A percentile compares a stretch with the other conserved stretches of the same genome.
Evolutionary conservation across 2,329 filamentous ascomycete species (phyloP).

Genomic region (Macrophomina tecta): DNA sequence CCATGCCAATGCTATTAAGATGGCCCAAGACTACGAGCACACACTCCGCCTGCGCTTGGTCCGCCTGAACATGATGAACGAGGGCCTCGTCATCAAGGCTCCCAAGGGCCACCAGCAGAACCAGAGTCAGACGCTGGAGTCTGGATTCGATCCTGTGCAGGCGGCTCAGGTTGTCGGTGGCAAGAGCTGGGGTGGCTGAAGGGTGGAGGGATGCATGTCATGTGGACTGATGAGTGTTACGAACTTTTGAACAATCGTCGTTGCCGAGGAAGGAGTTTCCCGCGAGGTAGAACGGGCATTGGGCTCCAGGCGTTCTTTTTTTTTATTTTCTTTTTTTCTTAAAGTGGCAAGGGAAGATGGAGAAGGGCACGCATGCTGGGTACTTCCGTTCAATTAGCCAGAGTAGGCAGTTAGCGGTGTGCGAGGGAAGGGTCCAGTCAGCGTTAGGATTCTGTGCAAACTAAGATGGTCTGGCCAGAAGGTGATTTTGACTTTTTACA

Average conservation of each 20-base stretch:
- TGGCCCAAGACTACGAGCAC: slow-evolving; percentile 73
- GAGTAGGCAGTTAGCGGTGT: too few relatives aligned
- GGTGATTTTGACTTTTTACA: too few relatives aligned
- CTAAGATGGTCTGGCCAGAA: too few relatives aligned
- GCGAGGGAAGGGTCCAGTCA: too few relatives aligned
- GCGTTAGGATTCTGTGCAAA: too few relatives aligned
- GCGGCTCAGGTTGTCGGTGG: background rate
- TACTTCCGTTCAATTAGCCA: too few relatives aligned
- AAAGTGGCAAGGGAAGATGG: background rate
- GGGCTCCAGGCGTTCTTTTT: background rate
- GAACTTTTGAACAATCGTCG: background rate
- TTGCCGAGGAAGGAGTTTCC: background rate
- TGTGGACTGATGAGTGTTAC: background rate
- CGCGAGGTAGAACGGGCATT: background rate
- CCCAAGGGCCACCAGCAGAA: slow-evolving; percentile 21
- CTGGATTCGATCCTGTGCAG: slow-evolving; percentile 13
- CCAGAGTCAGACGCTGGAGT: slow-evolving; percentile 12
- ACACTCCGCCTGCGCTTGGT: slow-evolving; percentile 78
- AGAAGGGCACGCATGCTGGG: too few relatives aligned
- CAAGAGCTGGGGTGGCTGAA: slow-evolving; percentile 5
- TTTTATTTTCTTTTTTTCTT: background rate
- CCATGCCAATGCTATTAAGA: slow-evolving; percentile 71
- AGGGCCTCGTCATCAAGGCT: slow-evolving; percentile 70
- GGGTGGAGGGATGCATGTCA: too few relatives aligned
- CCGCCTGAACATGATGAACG: slow-evolving; percentile 75